These are phyloP conservation scores for Diaporthe batatas DNA, from an alignment of 2,329 filamentous ascomycete genomes.

Conservation along the genomic window DNA sequence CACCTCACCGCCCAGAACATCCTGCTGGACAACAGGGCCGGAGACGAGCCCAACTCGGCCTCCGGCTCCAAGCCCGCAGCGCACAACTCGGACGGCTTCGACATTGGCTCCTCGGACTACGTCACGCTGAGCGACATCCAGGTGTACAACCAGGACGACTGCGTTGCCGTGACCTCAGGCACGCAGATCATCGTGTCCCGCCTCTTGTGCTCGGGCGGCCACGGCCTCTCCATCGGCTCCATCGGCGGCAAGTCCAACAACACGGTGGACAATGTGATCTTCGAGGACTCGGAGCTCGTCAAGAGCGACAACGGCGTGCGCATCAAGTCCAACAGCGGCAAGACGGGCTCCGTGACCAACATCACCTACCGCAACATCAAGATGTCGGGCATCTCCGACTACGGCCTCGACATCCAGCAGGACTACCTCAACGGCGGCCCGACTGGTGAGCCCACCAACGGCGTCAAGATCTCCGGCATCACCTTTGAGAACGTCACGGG, in stretches of 20 bases:
- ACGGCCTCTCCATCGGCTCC: conserved; percentile 59
- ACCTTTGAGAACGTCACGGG: conserved; percentile 59
- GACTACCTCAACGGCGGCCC: conserved; percentile 62
- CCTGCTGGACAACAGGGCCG: conserved; percentile 56
- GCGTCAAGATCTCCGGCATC: conserved; percentile 67
- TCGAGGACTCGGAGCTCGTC: conserved; percentile 62
- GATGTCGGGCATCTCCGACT: conserved; percentile 44
- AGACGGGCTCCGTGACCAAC: conserved; percentile 59
- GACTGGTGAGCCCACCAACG: conserved; percentile 58
- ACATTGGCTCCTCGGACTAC: conserved; percentile 63
- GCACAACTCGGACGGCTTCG: conserved; percentile 72
- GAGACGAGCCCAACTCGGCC: conserved; percentile 49
- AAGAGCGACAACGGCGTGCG: conserved; percentile 67
- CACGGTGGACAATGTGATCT: conserved; percentile 63
- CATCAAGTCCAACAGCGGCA: conserved; percentile 63
- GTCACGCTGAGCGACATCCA: conserved; percentile 65
- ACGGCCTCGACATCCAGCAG: conserved; percentile 58
- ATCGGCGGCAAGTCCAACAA: conserved; percentile 65
- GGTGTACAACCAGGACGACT: conserved; percentile 74
- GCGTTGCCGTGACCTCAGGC: conserved; percentile 69
- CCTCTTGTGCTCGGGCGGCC: conserved; percentile 59
- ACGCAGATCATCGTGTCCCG: conserved; percentile 61
- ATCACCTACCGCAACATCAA: conserved; percentile 51
- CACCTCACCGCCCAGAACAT: conserved; percentile 53
- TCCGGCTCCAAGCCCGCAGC: conserved; percentile 44